Evolutionary conservation across 495 filamentous ascomycete species (phyloP).

Genomic region (Neurospora tetraspora): DNA sequence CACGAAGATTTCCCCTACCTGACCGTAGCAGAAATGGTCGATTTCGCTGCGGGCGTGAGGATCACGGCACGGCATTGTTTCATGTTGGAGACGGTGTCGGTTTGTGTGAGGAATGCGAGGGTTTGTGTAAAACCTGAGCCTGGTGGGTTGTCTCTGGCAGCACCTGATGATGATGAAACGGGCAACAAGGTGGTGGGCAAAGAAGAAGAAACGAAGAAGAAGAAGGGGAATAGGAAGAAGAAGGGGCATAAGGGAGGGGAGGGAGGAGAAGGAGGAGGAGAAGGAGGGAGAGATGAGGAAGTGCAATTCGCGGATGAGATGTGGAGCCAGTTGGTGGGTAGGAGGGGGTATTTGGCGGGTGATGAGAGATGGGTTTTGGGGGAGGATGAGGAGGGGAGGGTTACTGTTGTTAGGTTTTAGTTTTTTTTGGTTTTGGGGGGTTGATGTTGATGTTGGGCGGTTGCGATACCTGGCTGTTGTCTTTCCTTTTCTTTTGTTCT

Average conservation of each 20-base stretch:
- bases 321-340: slow-evolving; percentile 41
- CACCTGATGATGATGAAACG: no score
- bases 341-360: slow-evolving; percentile 48
- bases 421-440: no score
- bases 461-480: no score
- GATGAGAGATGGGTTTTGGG: slow-evolving; percentile 56
- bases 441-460: no score
- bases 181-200: no score
- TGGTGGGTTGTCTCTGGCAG: no score
- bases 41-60: slow-evolving; percentile 42
- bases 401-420: slow-evolving; percentile 49
- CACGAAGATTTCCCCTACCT: slow-evolving; percentile 46
- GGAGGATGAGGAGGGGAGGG: slow-evolving; percentile 40
- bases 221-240: not conserved
- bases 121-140: slow-evolving; percentile 10
- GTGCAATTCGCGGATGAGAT: slow-evolving; percentile 33
- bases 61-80: slow-evolving; percentile 46
- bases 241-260: slow-evolving; percentile 1
- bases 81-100: slow-evolving; percentile 30
- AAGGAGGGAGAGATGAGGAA: slow-evolving; percentile 16
- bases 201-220: not conserved
- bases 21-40: slow-evolving; percentile 46
- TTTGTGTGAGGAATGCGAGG: slow-evolving; percentile 14
- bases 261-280: slow-evolving; percentile 8
- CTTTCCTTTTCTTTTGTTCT: no score